phyloP scores from a whole-genome alignment of 208 protist species.

The Trypanosomatidae sp. region DNA sequence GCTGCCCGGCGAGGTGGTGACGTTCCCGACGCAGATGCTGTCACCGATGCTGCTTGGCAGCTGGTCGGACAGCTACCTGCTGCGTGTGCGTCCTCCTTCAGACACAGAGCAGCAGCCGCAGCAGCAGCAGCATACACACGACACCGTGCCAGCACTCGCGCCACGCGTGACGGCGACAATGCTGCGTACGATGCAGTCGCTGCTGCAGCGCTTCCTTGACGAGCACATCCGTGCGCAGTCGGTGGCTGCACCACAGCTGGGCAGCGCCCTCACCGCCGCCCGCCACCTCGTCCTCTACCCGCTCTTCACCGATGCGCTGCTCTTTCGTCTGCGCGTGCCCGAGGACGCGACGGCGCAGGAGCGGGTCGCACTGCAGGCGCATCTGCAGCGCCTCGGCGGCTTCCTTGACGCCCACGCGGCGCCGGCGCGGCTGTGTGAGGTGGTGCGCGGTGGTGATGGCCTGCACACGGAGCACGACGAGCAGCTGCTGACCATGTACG shows the following conservation, averaged over 20 bases:
- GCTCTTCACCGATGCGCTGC: slow-evolving; percentile 68
- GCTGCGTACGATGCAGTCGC: slow-evolving; percentile 4
- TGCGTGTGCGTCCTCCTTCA: slow-evolving; percentile 13
- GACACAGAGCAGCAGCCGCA: slow-evolving; percentile 7
- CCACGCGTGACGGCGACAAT: neutral
- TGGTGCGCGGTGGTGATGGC: slow-evolving; percentile 37
- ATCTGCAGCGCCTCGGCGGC: neutral
- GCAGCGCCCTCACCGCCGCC: slow-evolving; percentile 11
- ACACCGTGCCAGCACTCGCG: neutral
- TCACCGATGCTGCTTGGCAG: slow-evolving; percentile 30
- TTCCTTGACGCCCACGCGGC: slow-evolving; percentile 6
- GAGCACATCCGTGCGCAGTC: neutral
- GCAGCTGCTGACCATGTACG: slow-evolving; percentile 47
- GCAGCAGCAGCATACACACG: neutral
- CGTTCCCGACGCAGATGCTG: slow-evolving; percentile 31
- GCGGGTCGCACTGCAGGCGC: neutral
- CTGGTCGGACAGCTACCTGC: slow-evolving; percentile 64
- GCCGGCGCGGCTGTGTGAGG: slow-evolving; percentile 31
- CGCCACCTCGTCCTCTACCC: slow-evolving; percentile 53
- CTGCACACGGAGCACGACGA: slow-evolving; percentile 74
- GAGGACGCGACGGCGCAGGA: slow-evolving; percentile 15
- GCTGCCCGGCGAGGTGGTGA: slow-evolving; percentile 43
- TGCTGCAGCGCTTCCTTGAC: slow-evolving; percentile 3
- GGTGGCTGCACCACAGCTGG: neutral
- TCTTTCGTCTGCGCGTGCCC: slow-evolving; percentile 65